Conservation (phyloP, 2,329 filamentous ascomycete species). For the Aureobasidium melanogenum region DNA sequence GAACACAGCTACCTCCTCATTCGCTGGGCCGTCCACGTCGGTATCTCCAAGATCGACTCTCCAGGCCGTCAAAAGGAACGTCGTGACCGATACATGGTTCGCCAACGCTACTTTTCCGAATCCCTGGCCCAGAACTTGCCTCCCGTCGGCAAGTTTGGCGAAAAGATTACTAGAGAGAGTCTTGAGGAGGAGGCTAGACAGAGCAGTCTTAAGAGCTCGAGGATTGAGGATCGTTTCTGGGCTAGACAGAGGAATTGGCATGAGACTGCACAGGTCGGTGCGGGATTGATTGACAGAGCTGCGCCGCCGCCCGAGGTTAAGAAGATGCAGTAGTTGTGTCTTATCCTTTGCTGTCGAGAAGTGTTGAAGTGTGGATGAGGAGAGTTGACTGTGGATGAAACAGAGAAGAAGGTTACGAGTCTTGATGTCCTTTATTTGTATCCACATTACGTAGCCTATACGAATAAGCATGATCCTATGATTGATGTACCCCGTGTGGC, state of each 20-base stretch:
- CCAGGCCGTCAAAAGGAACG: constrained; percentile 80
- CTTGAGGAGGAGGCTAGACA: constrained; percentile 51
- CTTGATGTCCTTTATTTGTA: background rate
- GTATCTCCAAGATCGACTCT: constrained; percentile 72
- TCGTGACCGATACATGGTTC: constrained; percentile 68
- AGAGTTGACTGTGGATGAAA: background rate
- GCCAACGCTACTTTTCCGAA: constrained; percentile 71
- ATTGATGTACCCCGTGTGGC: background rate
- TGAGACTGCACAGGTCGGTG: constrained; percentile 44
- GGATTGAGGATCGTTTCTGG: constrained; percentile 45
- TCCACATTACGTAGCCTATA: background rate
- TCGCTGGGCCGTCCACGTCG: constrained; percentile 61
- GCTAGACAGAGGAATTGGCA: constrained; percentile 39
- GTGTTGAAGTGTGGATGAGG: background rate
- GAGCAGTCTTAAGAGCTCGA: constrained; percentile 32
- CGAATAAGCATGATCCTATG: background rate
- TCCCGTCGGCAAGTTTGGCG: constrained; percentile 39
- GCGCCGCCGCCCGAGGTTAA: constrained; percentile 11
- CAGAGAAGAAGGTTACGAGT: background rate
- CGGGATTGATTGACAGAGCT: constrained; percentile 39
- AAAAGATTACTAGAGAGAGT: constrained; percentile 54
- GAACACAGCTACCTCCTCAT: constrained; percentile 85
- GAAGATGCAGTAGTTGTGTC: constrained; percentile 13
- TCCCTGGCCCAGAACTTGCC: constrained; percentile 47
- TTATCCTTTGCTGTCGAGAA: background rate